phyloP scores from a whole-genome alignment of 164 flowering plant species.

The Saururus chinensis region DNA sequence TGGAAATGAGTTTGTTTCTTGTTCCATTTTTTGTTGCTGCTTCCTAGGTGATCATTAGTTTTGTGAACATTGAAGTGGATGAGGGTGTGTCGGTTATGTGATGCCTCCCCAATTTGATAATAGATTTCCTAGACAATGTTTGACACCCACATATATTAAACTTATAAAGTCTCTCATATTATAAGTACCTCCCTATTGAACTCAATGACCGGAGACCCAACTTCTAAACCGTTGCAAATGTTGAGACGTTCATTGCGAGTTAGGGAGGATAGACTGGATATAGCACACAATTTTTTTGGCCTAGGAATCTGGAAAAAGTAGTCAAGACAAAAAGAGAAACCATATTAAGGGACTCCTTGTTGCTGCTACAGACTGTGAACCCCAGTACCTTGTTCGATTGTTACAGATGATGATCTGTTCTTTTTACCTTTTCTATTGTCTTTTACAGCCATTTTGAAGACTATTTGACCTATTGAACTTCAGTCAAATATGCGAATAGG shows the following conservation, averaged over 20 bases:
- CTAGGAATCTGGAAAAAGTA: slow-evolving; percentile 85
- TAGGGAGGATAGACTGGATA: not conserved
- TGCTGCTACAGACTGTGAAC: slow-evolving; percentile 95
- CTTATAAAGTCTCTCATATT: no score
- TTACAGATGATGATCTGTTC: slow-evolving; percentile 52
- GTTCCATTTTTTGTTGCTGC: not conserved
- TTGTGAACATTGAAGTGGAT: no score
- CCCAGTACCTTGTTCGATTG: slow-evolving; percentile 77
- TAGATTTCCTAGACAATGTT: no score
- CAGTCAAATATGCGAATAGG: slow-evolving; percentile 89
- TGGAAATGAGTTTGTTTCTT: no score
- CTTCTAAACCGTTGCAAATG: no score
- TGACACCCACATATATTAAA: no score
- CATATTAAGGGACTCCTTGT: slow-evolving; percentile 83
- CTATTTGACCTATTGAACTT: slow-evolving; percentile 12
- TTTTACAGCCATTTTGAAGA: slow-evolving; percentile 5
- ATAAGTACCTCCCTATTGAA: no score
- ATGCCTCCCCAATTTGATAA: no score
- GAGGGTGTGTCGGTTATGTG: not conserved
- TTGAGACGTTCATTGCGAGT: no score
- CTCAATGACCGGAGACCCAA: no score
- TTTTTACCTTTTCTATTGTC: not conserved
- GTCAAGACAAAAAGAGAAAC: slow-evolving; percentile 90
- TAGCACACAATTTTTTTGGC: not conserved
- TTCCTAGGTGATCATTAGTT: no score